These are phyloP conservation scores for Flagelloscypha sp. DNA, from an alignment of 768 basidiomycete genomes.

Conservation along the genomic window DNA sequence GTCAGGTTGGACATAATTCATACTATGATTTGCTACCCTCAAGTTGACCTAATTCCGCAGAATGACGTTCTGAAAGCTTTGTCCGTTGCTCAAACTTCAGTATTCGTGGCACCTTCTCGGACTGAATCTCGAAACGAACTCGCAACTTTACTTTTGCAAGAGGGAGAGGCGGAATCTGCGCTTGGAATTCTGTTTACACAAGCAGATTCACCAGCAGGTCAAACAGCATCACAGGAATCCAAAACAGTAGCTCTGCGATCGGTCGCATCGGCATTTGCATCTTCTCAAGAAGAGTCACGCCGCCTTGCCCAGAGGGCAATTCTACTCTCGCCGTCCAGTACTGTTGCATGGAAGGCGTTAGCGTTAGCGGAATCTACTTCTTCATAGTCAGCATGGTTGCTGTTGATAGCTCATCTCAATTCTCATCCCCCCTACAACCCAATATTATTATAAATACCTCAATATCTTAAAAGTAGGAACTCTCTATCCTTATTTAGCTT, in stretches of 20 bases:
- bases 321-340: conserved; percentile 39
- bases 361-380: too few species aligned
- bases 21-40: not conserved
- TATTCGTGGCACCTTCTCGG: conserved; percentile 49
- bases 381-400: too few species aligned
- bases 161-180: conserved; percentile 31
- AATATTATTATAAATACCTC: too few species aligned
- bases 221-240: conserved; percentile 25
- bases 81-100: conserved; percentile 45
- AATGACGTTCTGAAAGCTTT: conserved; percentile 40
- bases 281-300: conserved; percentile 22
- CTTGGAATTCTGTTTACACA: conserved; percentile 36
- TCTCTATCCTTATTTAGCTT: too few species aligned
- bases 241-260: conserved; percentile 19
- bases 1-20: conserved; percentile 56
- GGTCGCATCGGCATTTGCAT: conserved; percentile 12
- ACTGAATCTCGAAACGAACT: conserved; percentile 42
- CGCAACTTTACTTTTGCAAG: conserved; percentile 47
- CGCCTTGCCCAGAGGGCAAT: conserved; percentile 54
- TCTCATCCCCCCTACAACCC: too few species aligned
- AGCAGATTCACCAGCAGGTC: conserved; percentile 12
- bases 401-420: too few species aligned
- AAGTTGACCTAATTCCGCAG: conserved; percentile 22
- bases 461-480: too few species aligned
- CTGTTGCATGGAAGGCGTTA: conserved; percentile 33